Evolutionary conservation across 164 flowering plant species (phyloP).

Genomic region (Malania oleifera): DNA sequence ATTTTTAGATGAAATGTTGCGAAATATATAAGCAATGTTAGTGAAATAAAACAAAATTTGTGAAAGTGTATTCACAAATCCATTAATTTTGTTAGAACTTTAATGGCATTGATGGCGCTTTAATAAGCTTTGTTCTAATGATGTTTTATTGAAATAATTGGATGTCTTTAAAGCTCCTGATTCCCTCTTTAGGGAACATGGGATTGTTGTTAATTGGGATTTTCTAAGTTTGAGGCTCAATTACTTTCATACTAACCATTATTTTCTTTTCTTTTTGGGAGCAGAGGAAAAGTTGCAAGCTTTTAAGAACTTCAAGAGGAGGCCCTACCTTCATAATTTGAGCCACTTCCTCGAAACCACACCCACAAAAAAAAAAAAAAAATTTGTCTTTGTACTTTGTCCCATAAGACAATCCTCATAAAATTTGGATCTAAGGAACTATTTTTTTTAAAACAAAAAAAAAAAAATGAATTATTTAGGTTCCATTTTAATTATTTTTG

Average conservation of each 20-base stretch:
- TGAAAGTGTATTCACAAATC: slow-evolving; percentile 5
- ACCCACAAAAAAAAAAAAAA: no score
- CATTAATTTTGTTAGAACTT: slow-evolving; percentile 19
- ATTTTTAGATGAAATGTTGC: no score
- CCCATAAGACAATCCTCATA: no score
- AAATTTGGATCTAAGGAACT: no score
- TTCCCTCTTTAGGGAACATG: slow-evolving; percentile 28
- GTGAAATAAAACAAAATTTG: slow-evolving; percentile 1
- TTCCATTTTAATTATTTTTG: no score
- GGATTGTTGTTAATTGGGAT: slow-evolving; percentile 29
- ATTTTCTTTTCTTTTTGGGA: slow-evolving; percentile 6
- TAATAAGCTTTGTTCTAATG: slow-evolving; percentile 28
- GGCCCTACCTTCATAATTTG: slow-evolving; percentile 20
- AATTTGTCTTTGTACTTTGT: slow-evolving; percentile 7
- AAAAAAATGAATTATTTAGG: no score
- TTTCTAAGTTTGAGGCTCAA: slow-evolving; percentile 29
- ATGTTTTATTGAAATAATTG: slow-evolving; percentile 36
- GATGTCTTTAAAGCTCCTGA: slow-evolving; percentile 23
- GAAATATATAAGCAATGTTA: no score
- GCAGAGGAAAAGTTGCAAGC: slow-evolving; percentile 7
- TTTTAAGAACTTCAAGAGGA: not conserved
- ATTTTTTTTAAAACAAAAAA: no score
- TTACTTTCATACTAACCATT: slow-evolving; percentile 14
- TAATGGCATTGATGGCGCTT: slow-evolving; percentile 26
- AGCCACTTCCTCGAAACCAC: not conserved